Conservation (phyloP, 2,329 filamentous ascomycete species). For the Chrysoporthe deuterocubensis region DNA sequence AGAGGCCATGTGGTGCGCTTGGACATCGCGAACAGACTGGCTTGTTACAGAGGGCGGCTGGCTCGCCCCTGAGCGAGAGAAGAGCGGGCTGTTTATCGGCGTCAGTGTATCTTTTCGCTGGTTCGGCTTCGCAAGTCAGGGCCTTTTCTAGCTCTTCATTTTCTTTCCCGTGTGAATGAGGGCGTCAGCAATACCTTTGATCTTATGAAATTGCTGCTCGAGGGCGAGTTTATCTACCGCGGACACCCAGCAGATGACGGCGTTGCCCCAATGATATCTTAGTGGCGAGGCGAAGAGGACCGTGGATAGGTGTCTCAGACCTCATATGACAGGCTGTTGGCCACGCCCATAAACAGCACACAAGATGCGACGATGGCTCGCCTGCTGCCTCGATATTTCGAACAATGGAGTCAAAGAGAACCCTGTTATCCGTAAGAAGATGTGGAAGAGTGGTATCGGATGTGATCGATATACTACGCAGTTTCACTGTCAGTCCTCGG, state of each 20-base stretch:
- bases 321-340: neutral
- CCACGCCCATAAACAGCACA: neutral
- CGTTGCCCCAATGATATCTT: neutral
- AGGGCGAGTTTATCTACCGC: too few relatives aligned
- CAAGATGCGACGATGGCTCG: neutral
- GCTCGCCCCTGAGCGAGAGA: neutral
- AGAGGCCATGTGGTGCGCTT: neutral
- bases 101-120: neutral
- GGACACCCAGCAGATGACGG: neutral
- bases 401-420: neutral
- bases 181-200: neutral
- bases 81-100: neutral
- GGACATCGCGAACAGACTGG: conserved; percentile 7
- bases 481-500: neutral
- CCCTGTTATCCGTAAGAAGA: neutral
- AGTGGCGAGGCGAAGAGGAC: neutral
- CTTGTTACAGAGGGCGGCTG: neutral
- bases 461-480: neutral
- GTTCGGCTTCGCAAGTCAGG: neutral
- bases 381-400: neutral
- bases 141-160: neutral
- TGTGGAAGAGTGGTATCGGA: neutral
- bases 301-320: neutral
- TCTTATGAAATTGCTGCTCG: too few relatives aligned
- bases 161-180: neutral